Percentiles rank a stretch among this genome's conserved stretches.
These are phyloP conservation scores for Pachysolen tannophilus DNA, from an alignment of 805 yeast species.

Conservation along the genomic window DNA sequence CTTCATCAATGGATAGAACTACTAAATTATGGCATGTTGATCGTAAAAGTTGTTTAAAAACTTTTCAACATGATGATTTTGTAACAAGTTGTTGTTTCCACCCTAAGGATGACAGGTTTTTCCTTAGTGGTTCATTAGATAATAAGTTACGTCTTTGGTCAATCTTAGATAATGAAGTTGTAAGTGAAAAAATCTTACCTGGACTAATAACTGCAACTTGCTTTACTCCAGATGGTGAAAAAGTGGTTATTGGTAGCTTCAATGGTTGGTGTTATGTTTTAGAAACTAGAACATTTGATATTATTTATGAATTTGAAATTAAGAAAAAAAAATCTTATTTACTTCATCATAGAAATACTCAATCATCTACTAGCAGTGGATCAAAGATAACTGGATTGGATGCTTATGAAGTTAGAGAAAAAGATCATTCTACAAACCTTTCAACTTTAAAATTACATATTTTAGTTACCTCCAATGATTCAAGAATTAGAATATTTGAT, in stretches of 20 bases:
- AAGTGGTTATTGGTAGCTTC: slow-evolving; percentile 68
- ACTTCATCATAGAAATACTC: slow-evolving; percentile 20
- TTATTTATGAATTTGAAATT: slow-evolving; percentile 35
- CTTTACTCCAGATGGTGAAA: slow-evolving; percentile 58
- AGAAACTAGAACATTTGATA: slow-evolving; percentile 55
- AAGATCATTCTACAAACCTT: background rate
- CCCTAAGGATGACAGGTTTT: slow-evolving; percentile 81
- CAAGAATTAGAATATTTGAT: slow-evolving; percentile 63
- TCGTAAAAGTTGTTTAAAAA: slow-evolving; percentile 49
- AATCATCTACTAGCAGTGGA: slow-evolving; percentile 23
- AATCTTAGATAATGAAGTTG: slow-evolving; percentile 61
- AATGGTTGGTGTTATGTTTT: slow-evolving; percentile 58
- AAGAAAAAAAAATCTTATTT: slow-evolving; percentile 27
- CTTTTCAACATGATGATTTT: slow-evolving; percentile 70
- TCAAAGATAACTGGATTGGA: slow-evolving; percentile 75
- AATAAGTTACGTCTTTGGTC: slow-evolving; percentile 77
- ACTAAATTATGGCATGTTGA: slow-evolving; percentile 83
- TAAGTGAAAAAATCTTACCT: slow-evolving; percentile 52
- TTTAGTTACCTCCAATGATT: slow-evolving; percentile 75
- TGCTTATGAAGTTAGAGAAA: slow-evolving; percentile 21
- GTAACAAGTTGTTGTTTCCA: slow-evolving; percentile 78
- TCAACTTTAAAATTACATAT: slow-evolving; percentile 22
- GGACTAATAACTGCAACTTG: slow-evolving; percentile 69
- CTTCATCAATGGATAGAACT: slow-evolving; percentile 76
- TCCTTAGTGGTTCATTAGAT: slow-evolving; percentile 75